Conservation (phyloP, 1,284 basidiomycete species). For the Cutaneotrichosporon dermatis region DNA sequence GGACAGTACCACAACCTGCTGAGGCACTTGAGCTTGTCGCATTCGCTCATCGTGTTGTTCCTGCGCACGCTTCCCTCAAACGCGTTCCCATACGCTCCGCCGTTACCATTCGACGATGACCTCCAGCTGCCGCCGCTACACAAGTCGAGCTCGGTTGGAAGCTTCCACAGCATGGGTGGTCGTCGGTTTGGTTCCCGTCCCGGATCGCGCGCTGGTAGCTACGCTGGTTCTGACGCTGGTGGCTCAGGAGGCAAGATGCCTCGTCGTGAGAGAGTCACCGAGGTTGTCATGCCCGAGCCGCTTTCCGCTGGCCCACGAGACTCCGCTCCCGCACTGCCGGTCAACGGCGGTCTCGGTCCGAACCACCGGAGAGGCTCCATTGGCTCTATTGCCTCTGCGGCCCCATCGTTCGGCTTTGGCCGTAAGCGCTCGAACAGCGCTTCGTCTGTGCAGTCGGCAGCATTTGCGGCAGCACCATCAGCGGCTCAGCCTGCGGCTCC, state of each 20-base stretch:
- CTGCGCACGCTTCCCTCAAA: slow-evolving; percentile 40
- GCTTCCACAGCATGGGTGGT: slow-evolving; percentile 18
- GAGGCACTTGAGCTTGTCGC: slow-evolving; percentile 45
- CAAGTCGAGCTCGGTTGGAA: slow-evolving; percentile 32
- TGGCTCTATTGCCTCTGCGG: slow-evolving; percentile 31
- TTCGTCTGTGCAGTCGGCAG: slow-evolving; percentile 12
- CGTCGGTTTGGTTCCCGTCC: slow-evolving; percentile 25
- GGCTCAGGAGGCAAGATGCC: slow-evolving; percentile 26
- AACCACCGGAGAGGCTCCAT: slow-evolving; percentile 33
- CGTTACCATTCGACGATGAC: slow-evolving; percentile 47
- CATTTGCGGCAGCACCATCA: slow-evolving; percentile 2
- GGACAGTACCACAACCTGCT: slow-evolving; percentile 42
- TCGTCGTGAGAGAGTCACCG: slow-evolving; percentile 40
- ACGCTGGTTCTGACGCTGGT: slow-evolving; percentile 29
- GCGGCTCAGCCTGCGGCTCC: slow-evolving; percentile 17
- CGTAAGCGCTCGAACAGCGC: slow-evolving; percentile 34
- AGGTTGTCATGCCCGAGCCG: slow-evolving; percentile 49
- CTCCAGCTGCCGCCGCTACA: slow-evolving; percentile 19
- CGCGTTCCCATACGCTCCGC: slow-evolving; percentile 38
- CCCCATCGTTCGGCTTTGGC: slow-evolving; percentile 28
- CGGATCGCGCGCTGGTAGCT: slow-evolving; percentile 28
- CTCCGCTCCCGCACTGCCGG: not conserved
- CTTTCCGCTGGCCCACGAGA: slow-evolving; percentile 24
- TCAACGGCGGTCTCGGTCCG: not conserved
- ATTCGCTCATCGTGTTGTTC: slow-evolving; percentile 46